Conservation (phyloP, 2,329 filamentous ascomycete genomes). For the Diaporthe sp. region DNA sequence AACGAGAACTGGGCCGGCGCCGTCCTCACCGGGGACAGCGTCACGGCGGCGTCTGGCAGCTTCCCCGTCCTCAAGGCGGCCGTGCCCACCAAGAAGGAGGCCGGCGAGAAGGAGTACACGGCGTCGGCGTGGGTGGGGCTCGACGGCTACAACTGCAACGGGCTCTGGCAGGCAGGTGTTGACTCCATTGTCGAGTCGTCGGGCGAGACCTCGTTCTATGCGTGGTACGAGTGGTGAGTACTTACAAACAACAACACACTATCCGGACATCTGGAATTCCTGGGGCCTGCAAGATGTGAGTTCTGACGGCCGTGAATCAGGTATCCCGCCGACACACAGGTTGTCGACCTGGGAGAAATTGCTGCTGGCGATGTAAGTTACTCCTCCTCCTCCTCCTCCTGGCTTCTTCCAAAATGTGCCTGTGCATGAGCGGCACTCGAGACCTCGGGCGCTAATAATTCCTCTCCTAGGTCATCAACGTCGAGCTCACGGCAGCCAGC, state of each 20-base stretch:
- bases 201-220: conserved; percentile 56
- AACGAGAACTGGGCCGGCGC: conserved; percentile 69
- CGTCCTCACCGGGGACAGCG: conserved; percentile 63
- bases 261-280: not conserved
- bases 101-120: conserved; percentile 54
- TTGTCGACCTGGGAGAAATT: conserved; percentile 37
- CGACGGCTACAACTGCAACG: conserved; percentile 58
- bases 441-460: not conserved
- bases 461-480: conserved; percentile 36
- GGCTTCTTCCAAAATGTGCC: not conserved
- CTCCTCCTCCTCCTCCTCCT: not conserved
- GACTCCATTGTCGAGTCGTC: conserved; percentile 64
- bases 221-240: conserved; percentile 67
- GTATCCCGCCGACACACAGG: conserved; percentile 65
- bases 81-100: conserved; percentile 53
- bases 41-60: conserved; percentile 56
- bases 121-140: conserved; percentile 73
- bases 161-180: conserved; percentile 70
- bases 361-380: conserved; percentile 39
- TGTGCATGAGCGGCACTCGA: not conserved
- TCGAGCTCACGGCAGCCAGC: conserved; percentile 40
- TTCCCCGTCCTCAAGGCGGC: conserved; percentile 63
- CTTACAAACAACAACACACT: not conserved
- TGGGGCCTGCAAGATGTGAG: not conserved
- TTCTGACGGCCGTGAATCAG: conserved; percentile 27